A percentile compares a stretch with the other conserved stretches of the same genome.
phyloP scores from a whole-genome alignment of 2,329 filamentous ascomycete species.

The Colletotrichum brevisporum region DNA sequence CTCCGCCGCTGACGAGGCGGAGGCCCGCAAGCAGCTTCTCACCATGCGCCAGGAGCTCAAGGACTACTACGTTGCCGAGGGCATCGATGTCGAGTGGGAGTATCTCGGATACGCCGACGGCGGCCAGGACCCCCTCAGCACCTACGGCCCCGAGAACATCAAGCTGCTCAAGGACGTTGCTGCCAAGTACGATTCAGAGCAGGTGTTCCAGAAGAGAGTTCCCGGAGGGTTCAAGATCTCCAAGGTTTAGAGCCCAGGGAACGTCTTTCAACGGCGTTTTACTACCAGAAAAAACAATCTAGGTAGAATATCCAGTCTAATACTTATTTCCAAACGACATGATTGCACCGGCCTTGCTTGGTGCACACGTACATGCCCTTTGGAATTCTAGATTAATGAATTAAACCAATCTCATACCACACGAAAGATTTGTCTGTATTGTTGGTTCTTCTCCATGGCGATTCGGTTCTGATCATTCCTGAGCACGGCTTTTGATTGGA shows the following conservation, averaged over 20 bases:
- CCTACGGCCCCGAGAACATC: conserved; percentile 54
- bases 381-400: no score
- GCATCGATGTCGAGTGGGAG: conserved; percentile 22
- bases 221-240: conserved; percentile 42
- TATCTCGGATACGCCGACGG: conserved; percentile 56
- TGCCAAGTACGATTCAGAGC: conserved; percentile 50
- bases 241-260: background rate
- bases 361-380: no score
- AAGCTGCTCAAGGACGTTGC: conserved; percentile 46
- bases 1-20: background rate
- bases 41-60: background rate
- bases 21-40: conserved; percentile 5
- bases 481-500: no score
- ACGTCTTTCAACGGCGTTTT: no score
- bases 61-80: conserved; percentile 13
- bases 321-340: background rate
- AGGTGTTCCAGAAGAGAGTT: conserved; percentile 50
- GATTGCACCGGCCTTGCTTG: no score
- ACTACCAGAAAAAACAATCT: background rate
- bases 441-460: no score
- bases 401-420: no score
- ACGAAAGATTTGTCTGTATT: no score
- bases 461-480: no score
- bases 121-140: conserved; percentile 51
- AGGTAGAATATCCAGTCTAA: background rate